Conservation (phyloP, 306 rosid genomes). For the Prunus salicina region DNA sequence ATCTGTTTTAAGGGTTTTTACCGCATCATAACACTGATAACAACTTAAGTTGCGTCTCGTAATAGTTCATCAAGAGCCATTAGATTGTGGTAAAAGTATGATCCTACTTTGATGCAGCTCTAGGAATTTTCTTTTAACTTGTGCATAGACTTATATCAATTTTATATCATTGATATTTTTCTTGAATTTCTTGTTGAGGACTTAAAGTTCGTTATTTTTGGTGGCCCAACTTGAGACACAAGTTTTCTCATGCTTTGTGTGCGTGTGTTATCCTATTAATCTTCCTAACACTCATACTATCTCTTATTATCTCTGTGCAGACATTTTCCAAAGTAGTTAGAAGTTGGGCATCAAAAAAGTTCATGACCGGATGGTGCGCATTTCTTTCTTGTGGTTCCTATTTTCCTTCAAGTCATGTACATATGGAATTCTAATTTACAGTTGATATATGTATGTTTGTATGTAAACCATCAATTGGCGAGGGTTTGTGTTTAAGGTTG, state of each 20-base stretch:
- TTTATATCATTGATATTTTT: not conserved
- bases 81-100: not conserved
- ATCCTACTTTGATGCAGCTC: not conserved
- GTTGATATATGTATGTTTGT: not conserved
- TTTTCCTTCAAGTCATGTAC: slow-evolving; percentile 5
- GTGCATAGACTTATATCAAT: not conserved
- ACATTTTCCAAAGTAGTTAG: slow-evolving; percentile 72
- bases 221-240: not conserved
- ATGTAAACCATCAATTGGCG: not conserved
- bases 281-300: slow-evolving; percentile 24
- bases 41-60: not conserved
- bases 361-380: slow-evolving; percentile 85
- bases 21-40: not conserved
- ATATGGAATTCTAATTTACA: not conserved
- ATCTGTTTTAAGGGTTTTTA: not conserved
- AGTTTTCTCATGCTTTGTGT: not conserved
- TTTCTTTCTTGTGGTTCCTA: slow-evolving; percentile 20
- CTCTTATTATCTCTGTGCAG: slow-evolving; percentile 43
- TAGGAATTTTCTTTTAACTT: not conserved
- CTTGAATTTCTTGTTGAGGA: not conserved
- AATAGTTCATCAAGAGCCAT: not conserved
- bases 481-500: not conserved
- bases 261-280: not conserved
- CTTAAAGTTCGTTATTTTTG: not conserved
- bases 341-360: slow-evolving; percentile 91